A percentile compares a stretch with the other conserved stretches of the same genome.
These are phyloP conservation scores for Aspergillus funiculosus DNA, from an alignment of 495 filamentous ascomycete species.

Conservation along the genomic window DNA sequence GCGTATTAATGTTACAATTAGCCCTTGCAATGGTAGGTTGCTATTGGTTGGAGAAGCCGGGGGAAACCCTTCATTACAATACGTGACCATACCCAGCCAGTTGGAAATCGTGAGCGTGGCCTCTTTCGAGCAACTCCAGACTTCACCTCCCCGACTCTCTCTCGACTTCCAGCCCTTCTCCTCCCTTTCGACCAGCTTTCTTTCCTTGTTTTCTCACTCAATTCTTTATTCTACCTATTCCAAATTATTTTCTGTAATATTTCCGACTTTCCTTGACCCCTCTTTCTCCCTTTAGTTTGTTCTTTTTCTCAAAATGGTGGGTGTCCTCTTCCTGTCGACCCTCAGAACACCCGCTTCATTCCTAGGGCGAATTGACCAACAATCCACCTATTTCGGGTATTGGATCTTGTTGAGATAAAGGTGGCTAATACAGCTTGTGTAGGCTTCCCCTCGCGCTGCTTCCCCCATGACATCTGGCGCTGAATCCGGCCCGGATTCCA, in stretches of 20 bases:
- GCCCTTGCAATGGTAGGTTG: neutral
- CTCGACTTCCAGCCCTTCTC: conserved; percentile 6
- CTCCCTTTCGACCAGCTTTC: conserved; percentile 11
- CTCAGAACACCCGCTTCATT: conserved; percentile 2
- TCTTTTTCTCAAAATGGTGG: conserved; percentile 36
- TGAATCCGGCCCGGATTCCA: conserved; percentile 45
- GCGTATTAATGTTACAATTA: neutral
- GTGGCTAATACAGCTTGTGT: conserved; percentile 5
- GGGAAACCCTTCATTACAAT: conserved; percentile 11
- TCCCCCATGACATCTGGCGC: conserved; percentile 47
- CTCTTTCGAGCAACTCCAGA: conserved; percentile 37
- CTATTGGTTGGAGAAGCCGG: conserved; percentile 11
- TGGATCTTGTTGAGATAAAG: neutral
- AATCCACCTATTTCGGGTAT: neutral
- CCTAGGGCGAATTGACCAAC: neutral
- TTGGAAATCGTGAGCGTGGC: conserved; percentile 43
- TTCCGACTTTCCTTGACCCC: conserved; percentile 9
- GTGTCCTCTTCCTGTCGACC: conserved; percentile 13
- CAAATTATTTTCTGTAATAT: conserved; percentile 9
- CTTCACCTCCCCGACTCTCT: conserved; percentile 19
- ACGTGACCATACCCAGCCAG: conserved; percentile 21
- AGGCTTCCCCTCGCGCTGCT: conserved; percentile 45
- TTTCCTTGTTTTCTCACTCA: conserved; percentile 13
- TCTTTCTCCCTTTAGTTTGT: conserved; percentile 14
- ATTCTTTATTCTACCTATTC: conserved; percentile 9